A percentile compares a stretch with the other conserved stretches of the same genome.
Evolutionary conservation across 768 basidiomycete genomes (phyloP).

Genomic region (Grammothele lineata): DNA sequence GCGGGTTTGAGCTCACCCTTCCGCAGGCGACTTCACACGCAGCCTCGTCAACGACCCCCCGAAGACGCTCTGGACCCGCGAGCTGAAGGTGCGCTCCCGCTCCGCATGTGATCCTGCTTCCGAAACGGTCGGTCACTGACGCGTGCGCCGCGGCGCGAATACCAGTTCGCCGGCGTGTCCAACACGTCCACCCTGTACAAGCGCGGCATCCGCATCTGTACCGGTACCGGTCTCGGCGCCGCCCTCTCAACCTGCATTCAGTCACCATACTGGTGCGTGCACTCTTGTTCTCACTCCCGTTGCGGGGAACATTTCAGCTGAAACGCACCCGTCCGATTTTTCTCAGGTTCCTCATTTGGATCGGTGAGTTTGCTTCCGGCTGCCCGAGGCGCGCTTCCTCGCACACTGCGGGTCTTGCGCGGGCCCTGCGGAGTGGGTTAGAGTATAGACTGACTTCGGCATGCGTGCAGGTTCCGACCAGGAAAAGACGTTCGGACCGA

Average conservation of each 20-base stretch:
- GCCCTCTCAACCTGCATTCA: conserved; percentile 78
- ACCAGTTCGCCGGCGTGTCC: conserved; percentile 71
- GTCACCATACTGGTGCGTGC: conserved; percentile 59
- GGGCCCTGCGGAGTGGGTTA: too few species aligned
- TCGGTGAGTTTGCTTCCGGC: conserved; percentile 33
- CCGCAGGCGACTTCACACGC: conserved; percentile 67
- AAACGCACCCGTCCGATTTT: background rate
- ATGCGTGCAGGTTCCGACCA: conserved; percentile 62
- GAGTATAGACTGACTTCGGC: conserved; percentile 17
- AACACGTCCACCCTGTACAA: conserved; percentile 79
- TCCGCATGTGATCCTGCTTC: too few species aligned
- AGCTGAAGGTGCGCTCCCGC: conserved; percentile 56
- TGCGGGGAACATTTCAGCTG: conserved; percentile 1
- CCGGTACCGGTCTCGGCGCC: conserved; percentile 78
- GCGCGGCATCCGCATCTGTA: conserved; percentile 77
- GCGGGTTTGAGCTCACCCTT: conserved; percentile 15
- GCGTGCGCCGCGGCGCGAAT: background rate
- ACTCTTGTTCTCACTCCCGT: conserved; percentile 1
- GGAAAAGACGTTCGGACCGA: conserved; percentile 81
- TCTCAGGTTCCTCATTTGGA: conserved; percentile 75
- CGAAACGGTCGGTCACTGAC: too few species aligned
- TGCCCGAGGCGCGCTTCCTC: background rate
- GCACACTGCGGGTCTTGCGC: conserved; percentile 5
- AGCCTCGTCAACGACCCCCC: conserved; percentile 69
- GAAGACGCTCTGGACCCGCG: conserved; percentile 69